Percentiles rank a stretch among this genome's conserved stretches.
phyloP scores from a whole-genome alignment of 2,329 filamentous ascomycete species.

The Ophiosphaerella narmari region DNA sequence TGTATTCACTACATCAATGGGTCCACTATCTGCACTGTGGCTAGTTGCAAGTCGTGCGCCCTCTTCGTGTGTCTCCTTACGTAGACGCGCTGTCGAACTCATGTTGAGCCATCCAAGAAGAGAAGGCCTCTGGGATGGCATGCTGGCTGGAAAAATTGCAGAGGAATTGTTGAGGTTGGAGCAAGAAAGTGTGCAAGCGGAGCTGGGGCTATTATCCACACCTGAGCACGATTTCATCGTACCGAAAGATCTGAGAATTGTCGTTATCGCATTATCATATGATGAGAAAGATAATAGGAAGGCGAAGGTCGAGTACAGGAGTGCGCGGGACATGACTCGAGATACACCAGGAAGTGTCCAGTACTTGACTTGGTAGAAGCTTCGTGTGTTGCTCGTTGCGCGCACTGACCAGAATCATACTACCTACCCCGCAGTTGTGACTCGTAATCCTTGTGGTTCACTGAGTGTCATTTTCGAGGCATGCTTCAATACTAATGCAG shows the following conservation, averaged over 20 bases:
- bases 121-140: constrained; percentile 60
- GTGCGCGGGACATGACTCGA: constrained; percentile 15
- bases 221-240: constrained; percentile 15
- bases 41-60: constrained; percentile 27
- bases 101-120: constrained; percentile 42
- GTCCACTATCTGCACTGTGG: constrained; percentile 33
- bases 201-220: constrained; percentile 6
- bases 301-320: constrained; percentile 27
- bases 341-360: constrained; percentile 17
- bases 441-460: too few species aligned
- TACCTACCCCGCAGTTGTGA: too few species aligned
- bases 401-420: too few species aligned
- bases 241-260: constrained; percentile 26
- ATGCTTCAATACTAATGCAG: too few species aligned
- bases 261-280: constrained; percentile 25
- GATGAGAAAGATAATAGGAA: constrained; percentile 16
- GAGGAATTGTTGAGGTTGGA: constrained; percentile 31
- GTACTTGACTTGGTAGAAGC: constrained; percentile 4
- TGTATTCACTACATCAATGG: constrained; percentile 32
- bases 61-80: constrained; percentile 21
- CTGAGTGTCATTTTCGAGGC: too few species aligned
- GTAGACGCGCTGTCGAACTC: constrained; percentile 30
- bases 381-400: background rate
- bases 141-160: constrained; percentile 60
- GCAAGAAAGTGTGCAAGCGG: constrained; percentile 24